These are phyloP conservation scores for Brassica rapa DNA, from an alignment of 345 rosid species.

Conservation along the genomic window DNA sequence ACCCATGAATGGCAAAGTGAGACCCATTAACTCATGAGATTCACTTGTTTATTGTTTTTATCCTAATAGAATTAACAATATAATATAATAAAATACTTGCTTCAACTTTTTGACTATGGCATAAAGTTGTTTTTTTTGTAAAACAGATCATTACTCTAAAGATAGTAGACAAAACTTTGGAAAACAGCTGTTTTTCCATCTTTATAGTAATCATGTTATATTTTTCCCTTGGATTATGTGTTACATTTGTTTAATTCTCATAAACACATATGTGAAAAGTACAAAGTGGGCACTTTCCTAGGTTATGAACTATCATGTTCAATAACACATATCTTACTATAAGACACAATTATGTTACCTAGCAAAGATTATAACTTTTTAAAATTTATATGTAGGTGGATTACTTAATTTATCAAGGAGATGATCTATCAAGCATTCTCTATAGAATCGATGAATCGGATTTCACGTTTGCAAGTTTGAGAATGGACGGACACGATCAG, in stretches of 20 bases:
- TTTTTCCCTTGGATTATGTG: slow-evolving; percentile 19
- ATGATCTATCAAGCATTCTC: slow-evolving; percentile 64
- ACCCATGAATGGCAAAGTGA: slow-evolving; percentile 10
- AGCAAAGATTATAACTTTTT: neutral
- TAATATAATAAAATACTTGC: neutral
- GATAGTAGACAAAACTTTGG: slow-evolving; percentile 15
- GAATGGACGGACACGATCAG: slow-evolving; percentile 60
- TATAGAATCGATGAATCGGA: slow-evolving; percentile 60
- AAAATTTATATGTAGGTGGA: slow-evolving; percentile 52
- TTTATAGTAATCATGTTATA: slow-evolving; percentile 6
- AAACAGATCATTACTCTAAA: slow-evolving; percentile 17
- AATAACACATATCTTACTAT: slow-evolving; percentile 8
- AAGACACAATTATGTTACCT: neutral
- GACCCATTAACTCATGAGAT: slow-evolving; percentile 20
- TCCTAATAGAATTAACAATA: too few species aligned
- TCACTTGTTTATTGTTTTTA: slow-evolving; percentile 26
- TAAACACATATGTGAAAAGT: slow-evolving; percentile 32
- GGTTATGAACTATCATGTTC: slow-evolving; percentile 36
- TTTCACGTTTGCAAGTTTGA: slow-evolving; percentile 59
- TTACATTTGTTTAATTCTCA: slow-evolving; percentile 11
- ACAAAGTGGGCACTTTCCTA: slow-evolving; percentile 37
- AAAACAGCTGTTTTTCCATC: slow-evolving; percentile 36
- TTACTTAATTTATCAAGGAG: slow-evolving; percentile 64
- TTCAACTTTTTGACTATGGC: slow-evolving; percentile 35
- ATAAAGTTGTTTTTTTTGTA: too few species aligned